A percentile compares a stretch with the other conserved stretches of the same genome.
Conservation (phyloP, 2,329 filamentous ascomycete genomes). For the Aphanoascus verrucosus region DNA sequence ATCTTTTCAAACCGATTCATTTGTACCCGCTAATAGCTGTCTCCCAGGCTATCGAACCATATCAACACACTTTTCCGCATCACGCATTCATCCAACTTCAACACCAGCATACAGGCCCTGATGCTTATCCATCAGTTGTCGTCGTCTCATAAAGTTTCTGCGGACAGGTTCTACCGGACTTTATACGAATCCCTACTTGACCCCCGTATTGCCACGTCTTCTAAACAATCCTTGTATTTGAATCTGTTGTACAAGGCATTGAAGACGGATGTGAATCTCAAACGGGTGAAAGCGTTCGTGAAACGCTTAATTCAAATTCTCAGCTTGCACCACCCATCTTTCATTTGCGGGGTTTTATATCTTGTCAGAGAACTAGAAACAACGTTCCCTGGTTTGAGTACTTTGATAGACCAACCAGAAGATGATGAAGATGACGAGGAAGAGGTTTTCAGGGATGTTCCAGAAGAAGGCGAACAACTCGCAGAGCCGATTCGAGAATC, state of each 20-base stretch:
- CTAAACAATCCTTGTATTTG: slow-evolving; percentile 89
- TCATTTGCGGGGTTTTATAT: slow-evolving; percentile 87
- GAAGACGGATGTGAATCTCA: slow-evolving; percentile 80
- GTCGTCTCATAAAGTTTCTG: slow-evolving; percentile 63
- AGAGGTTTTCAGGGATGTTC: slow-evolving; percentile 58
- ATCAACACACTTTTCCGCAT: slow-evolving; percentile 91
- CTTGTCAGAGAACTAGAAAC: slow-evolving; percentile 69
- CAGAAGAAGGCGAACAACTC: slow-evolving; percentile 43
- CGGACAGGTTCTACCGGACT: slow-evolving; percentile 88
- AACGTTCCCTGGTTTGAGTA: slow-evolving; percentile 68
- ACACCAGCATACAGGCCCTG: slow-evolving; percentile 91
- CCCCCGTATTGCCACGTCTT: slow-evolving; percentile 75
- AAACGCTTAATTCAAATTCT: slow-evolving; percentile 85
- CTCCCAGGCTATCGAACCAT: slow-evolving; percentile 63
- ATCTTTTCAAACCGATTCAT: slow-evolving; percentile 2
- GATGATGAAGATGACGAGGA: slow-evolving; percentile 58
- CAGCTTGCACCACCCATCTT: slow-evolving; percentile 80
- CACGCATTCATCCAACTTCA: slow-evolving; percentile 97
- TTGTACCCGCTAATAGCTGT: slow-evolving; percentile 19
- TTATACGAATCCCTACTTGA: slow-evolving; percentile 92
- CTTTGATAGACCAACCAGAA: slow-evolving; percentile 71
- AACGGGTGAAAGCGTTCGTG: slow-evolving; percentile 87
- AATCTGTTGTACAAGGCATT: slow-evolving; percentile 82
- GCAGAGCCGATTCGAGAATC: slow-evolving; percentile 17
- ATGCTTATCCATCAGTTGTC: slow-evolving; percentile 91